Evolutionary conservation across 2,329 filamentous ascomycete species (phyloP).

Genomic region (Aspergillus thermomutatus): DNA sequence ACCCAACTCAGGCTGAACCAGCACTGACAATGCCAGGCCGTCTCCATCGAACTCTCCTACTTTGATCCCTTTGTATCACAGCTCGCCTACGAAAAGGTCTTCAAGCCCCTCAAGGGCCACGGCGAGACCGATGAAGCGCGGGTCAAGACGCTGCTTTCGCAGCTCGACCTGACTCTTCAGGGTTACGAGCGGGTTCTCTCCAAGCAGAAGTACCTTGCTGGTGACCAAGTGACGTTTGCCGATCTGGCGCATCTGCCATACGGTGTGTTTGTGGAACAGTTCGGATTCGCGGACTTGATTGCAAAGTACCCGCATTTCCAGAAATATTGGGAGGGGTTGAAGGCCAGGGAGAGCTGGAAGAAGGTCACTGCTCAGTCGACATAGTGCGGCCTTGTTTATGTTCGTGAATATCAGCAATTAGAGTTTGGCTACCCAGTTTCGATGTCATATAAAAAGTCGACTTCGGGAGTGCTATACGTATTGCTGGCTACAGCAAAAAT

Average conservation of each 20-base stretch:
- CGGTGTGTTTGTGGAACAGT: constrained; percentile 7
- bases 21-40: constrained; percentile 13
- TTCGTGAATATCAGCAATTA: too few species aligned
- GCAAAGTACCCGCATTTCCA: constrained; percentile 9
- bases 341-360: constrained; percentile 11
- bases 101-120: constrained; percentile 10
- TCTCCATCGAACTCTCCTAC: constrained; percentile 25
- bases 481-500: too few species aligned
- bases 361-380: not conserved
- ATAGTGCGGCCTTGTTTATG: not conserved
- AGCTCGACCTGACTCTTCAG: constrained; percentile 9
- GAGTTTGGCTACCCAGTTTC: too few species aligned
- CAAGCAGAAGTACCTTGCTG: constrained; percentile 19
- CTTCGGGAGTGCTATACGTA: too few species aligned
- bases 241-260: constrained; percentile 14
- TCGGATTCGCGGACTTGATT: constrained; percentile 11
- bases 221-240: constrained; percentile 14
- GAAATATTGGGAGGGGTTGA: constrained; percentile 14
- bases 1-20: constrained; percentile 5
- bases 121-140: constrained; percentile 11
- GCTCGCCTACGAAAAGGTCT: constrained; percentile 16
- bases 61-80: constrained; percentile 14
- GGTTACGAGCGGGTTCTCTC: constrained; percentile 17
- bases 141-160: constrained; percentile 6
- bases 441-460: too few species aligned